These are phyloP conservation scores for Xenoacremonium recifei DNA, from an alignment of 2,329 filamentous ascomycete species.

Conservation along the genomic window DNA sequence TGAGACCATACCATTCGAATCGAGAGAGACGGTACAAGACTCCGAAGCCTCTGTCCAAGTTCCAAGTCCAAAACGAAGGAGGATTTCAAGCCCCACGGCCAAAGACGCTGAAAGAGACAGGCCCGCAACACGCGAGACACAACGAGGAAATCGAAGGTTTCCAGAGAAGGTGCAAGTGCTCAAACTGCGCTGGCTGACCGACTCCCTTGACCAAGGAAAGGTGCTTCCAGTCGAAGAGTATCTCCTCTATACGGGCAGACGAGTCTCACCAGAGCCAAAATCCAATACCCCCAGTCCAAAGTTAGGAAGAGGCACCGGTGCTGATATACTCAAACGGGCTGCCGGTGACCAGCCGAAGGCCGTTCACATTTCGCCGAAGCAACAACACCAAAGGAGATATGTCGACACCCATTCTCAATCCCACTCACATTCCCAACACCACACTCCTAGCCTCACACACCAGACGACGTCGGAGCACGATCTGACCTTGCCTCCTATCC, in stretches of 20 bases:
- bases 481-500: conserved; percentile 60
- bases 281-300: conserved; percentile 1
- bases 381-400: conserved; percentile 7
- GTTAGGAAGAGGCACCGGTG: too few species aligned
- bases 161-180: conserved; percentile 46
- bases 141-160: too few species aligned
- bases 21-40: not conserved
- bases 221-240: conserved; percentile 51
- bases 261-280: conserved; percentile 11
- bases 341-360: conserved; percentile 10
- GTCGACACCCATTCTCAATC: conserved; percentile 4
- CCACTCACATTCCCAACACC: conserved; percentile 5
- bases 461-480: conserved; percentile 81
- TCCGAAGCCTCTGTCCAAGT: conserved; percentile 4
- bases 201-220: conserved; percentile 44
- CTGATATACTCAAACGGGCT: conserved; percentile 20
- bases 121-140: not conserved
- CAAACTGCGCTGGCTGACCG: conserved; percentile 57
- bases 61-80: conserved; percentile 18
- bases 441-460: conserved; percentile 50
- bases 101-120: conserved; percentile 10
- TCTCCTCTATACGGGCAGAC: conserved; percentile 52
- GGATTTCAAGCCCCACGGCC: conserved; percentile 2
- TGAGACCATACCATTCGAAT: conserved; percentile 43
- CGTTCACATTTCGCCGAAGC: not conserved